Conservation (phyloP, 2,329 filamentous ascomycete species). For the Aureobasidium sp. region DNA sequence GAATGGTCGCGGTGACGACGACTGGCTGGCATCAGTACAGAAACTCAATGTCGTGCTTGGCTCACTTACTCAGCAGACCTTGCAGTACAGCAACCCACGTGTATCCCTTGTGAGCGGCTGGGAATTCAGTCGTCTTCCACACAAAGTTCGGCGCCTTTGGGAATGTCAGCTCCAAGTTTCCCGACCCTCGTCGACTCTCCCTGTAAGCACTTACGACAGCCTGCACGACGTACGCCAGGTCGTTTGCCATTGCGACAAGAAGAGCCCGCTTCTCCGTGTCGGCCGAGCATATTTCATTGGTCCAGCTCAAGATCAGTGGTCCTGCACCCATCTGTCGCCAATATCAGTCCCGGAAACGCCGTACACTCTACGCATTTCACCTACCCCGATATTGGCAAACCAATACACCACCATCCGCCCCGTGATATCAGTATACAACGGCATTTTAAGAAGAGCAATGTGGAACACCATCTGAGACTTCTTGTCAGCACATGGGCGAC, state of each 20-base stretch:
- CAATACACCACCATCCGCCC: slow-evolving; percentile 4
- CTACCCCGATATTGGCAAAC: slow-evolving; percentile 6
- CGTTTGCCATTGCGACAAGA: slow-evolving; percentile 10
- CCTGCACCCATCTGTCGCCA: background rate
- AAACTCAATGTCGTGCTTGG: background rate
- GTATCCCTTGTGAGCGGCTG: slow-evolving; percentile 1
- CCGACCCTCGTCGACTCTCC: background rate
- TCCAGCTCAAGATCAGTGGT: slow-evolving; percentile 9
- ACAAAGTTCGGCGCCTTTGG: slow-evolving; percentile 13
- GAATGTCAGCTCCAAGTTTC: background rate
- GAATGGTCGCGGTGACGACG: slow-evolving; percentile 1
- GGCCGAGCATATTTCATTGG: slow-evolving; percentile 6
- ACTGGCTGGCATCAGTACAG: background rate
- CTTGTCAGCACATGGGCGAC: background rate
- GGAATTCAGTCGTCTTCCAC: slow-evolving; percentile 12
- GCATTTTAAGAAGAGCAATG: slow-evolving; percentile 9
- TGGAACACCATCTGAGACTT: slow-evolving; percentile 1
- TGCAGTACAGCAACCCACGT: slow-evolving; percentile 1
- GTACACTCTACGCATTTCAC: background rate
- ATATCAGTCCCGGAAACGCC: background rate
- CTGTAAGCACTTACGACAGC: background rate
- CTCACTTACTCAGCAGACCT: slow-evolving; percentile 8
- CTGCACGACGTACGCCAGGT: slow-evolving; percentile 12
- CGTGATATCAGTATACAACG: background rate
- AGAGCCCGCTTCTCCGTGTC: slow-evolving; percentile 8